phyloP scores from a whole-genome alignment of 2,329 filamentous ascomycete genomes.

The Pestalotiopsis sp. region DNA sequence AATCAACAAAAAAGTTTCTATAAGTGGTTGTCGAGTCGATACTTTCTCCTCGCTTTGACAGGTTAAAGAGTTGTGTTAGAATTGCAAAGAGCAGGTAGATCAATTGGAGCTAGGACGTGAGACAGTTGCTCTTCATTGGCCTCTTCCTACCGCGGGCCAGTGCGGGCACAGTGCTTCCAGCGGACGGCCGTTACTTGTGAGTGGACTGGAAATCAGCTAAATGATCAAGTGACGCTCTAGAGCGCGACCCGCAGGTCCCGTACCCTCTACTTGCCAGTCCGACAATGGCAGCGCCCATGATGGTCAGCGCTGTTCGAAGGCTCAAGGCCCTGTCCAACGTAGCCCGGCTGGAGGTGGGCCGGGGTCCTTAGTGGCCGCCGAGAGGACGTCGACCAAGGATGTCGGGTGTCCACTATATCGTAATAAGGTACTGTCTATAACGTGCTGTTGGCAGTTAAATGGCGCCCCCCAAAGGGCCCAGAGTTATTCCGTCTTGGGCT shows the following conservation, averaged over 20 bases:
- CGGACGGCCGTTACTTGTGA: constrained; percentile 9
- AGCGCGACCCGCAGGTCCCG: neutral
- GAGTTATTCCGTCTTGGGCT: neutral
- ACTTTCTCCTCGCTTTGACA: neutral
- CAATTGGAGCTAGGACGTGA: constrained; percentile 6
- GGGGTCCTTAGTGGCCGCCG: neutral
- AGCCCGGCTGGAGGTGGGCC: neutral
- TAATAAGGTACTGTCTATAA: neutral
- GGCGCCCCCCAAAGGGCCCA: neutral
- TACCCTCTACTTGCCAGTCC: constrained; percentile 11
- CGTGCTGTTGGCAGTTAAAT: neutral
- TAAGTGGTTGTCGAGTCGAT: neutral
- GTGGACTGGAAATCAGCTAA: constrained; percentile 11
- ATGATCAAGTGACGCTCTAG: constrained; percentile 14
- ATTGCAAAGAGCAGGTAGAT: constrained; percentile 11
- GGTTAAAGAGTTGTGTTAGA: constrained; percentile 5
- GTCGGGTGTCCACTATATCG: neutral
- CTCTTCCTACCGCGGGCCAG: neutral
- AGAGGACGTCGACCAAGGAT: neutral
- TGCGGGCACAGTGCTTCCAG: neutral
- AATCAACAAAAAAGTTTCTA: constrained; percentile 1
- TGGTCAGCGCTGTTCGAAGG: neutral
- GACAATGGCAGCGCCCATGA: neutral
- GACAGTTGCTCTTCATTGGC: constrained; percentile 10
- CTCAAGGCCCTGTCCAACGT: neutral